Evolutionary conservation across 2,329 filamentous ascomycete genomes (phyloP).

Genomic region (Fusarium scirpi): DNA sequence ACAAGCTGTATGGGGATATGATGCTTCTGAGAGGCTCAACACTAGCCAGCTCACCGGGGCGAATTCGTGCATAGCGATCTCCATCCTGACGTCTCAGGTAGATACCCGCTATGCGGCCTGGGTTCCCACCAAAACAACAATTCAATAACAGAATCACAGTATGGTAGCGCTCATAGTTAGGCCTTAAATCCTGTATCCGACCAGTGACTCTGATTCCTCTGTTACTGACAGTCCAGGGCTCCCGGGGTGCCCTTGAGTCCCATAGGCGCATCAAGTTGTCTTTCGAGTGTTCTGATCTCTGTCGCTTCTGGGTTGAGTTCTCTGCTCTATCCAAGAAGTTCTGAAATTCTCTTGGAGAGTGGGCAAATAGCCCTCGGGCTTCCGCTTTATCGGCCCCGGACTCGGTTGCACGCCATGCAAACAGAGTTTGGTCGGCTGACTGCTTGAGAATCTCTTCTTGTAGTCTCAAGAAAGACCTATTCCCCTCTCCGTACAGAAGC

Average conservation of each 20-base stretch:
- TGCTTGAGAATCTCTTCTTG: slow-evolving; percentile 52
- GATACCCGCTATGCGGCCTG: not conserved
- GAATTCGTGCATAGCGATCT: not conserved
- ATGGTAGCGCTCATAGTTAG: not conserved
- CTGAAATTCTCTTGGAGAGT: not conserved
- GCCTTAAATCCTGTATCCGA: not conserved
- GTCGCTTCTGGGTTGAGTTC: not conserved
- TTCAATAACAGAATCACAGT: not conserved
- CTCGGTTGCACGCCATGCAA: slow-evolving; percentile 41
- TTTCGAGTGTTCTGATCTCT: not conserved
- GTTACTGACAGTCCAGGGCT: not conserved
- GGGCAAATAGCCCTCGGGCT: not conserved
- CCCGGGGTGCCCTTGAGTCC: not conserved
- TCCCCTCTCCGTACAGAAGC: slow-evolving; percentile 53
- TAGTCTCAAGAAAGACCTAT: slow-evolving; percentile 49
- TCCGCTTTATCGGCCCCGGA: not conserved
- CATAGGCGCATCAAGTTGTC: not conserved
- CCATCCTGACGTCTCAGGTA: not conserved
- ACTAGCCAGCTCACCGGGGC: not conserved
- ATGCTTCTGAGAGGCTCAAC: not conserved
- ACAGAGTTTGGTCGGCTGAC: slow-evolving; percentile 52
- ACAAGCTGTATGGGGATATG: not conserved
- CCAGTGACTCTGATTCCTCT: not conserved
- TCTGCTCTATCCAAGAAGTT: not conserved
- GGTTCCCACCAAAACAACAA: not conserved